These are phyloP conservation scores for Paraphaeosphaeria minitans DNA, from an alignment of 2,329 filamentous ascomycete species.

Conservation along the genomic window DNA sequence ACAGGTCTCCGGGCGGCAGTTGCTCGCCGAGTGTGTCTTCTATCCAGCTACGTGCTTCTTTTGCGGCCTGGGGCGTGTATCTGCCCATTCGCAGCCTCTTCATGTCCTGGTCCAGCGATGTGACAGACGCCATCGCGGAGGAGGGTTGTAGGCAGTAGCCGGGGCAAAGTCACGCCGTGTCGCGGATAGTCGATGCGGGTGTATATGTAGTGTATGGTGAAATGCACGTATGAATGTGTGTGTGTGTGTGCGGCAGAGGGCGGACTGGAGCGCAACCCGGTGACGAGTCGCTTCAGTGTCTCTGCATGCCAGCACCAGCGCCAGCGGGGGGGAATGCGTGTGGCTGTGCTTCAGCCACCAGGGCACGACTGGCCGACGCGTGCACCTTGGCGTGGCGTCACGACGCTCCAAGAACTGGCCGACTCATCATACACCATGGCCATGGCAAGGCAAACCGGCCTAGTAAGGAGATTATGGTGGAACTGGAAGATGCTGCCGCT, in stretches of 20 bases:
- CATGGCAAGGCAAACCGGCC: constrained; percentile 47
- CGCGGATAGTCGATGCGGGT: constrained; percentile 5
- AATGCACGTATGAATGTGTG: constrained; percentile 4
- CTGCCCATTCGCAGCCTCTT: constrained; percentile 89
- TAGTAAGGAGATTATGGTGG: constrained; percentile 58
- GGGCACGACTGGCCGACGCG: constrained; percentile 18
- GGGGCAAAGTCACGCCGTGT: neutral
- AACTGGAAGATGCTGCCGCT: constrained; percentile 67
- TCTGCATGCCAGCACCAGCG: constrained; percentile 13
- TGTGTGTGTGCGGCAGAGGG: constrained; percentile 4
- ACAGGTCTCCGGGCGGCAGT: constrained; percentile 74
- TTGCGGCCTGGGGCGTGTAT: constrained; percentile 89
- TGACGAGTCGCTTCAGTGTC: no score
- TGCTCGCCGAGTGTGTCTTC: constrained; percentile 77
- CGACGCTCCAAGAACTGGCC: constrained; percentile 11
- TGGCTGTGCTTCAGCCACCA: constrained; percentile 31
- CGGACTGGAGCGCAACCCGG: neutral
- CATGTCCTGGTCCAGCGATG: constrained; percentile 93
- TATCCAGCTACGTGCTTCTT: constrained; percentile 85
- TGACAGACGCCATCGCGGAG: constrained; percentile 81
- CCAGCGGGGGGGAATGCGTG: constrained; percentile 8
- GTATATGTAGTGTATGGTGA: constrained; percentile 4
- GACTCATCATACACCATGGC: constrained; percentile 36
- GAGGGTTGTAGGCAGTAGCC: constrained; percentile 14
- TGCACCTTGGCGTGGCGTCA: constrained; percentile 17